Evolutionary conservation across 106 monocot species (phyloP).

Genomic region (Dioscorea zingiberensis): DNA sequence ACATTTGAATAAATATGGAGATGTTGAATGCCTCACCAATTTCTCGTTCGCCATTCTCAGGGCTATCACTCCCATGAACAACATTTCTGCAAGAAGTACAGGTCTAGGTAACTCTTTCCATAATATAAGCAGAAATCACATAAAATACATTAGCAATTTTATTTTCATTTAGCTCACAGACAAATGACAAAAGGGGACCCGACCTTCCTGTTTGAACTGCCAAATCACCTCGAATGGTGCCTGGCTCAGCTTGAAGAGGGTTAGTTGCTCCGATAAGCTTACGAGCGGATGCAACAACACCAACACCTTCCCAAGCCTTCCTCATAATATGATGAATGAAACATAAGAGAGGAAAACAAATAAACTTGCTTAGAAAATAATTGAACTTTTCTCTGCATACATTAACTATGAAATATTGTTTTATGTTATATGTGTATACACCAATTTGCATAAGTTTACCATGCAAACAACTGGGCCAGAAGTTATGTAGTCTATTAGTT

Average conservation of each 20-base stretch:
- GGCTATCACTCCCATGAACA: constrained; percentile 99
- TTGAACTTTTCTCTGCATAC: background rate
- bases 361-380: background rate
- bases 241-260: constrained; percentile 97
- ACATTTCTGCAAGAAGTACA: constrained; percentile 62
- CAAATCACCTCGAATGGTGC: constrained; percentile 92
- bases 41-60: constrained; percentile 90
- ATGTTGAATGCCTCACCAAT: constrained; percentile 40
- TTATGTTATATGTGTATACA: too few relatives aligned
- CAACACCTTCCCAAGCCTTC: constrained; percentile 98
- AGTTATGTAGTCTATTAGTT: constrained; percentile 86
- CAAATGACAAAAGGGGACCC: background rate
- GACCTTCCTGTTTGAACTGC: constrained; percentile 97
- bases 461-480: constrained; percentile 99
- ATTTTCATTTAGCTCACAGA: too few relatives aligned
- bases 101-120: too few relatives aligned
- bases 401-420: too few relatives aligned
- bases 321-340: background rate
- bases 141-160: too few relatives aligned
- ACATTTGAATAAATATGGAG: too few relatives aligned
- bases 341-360: constrained; percentile 3
- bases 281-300: constrained; percentile 91
- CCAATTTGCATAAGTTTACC: constrained; percentile 32
- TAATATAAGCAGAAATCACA: too few relatives aligned
- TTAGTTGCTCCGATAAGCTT: constrained; percentile 97